These are phyloP conservation scores for Neofusicoccum sp. DNA, from an alignment of 2,329 filamentous ascomycete species.

Conservation along the genomic window DNA sequence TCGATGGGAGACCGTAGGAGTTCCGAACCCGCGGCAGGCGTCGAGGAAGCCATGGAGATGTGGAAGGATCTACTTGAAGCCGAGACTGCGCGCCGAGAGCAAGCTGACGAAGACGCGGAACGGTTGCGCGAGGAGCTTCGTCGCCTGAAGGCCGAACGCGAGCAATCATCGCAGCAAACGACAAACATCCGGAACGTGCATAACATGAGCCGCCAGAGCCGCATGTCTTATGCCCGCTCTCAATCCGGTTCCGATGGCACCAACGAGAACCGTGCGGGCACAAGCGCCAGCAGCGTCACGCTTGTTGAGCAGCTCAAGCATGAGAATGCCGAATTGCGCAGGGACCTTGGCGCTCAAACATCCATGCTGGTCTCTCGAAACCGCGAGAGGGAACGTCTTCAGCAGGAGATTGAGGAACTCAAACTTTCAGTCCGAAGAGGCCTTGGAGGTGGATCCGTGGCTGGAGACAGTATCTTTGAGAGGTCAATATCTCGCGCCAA, in stretches of 20 bases:
- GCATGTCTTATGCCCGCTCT: slow-evolving; percentile 41
- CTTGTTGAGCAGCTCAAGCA: slow-evolving; percentile 86
- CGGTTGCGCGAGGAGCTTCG: slow-evolving; percentile 82
- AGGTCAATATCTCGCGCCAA: slow-evolving; percentile 84
- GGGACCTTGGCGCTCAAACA: slow-evolving; percentile 92
- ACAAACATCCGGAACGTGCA: slow-evolving; percentile 38
- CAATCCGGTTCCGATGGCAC: slow-evolving; percentile 43
- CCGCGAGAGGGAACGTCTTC: slow-evolving; percentile 89
- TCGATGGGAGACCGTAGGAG: slow-evolving; percentile 54
- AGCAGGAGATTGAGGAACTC: slow-evolving; percentile 95
- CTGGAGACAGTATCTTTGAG: slow-evolving; percentile 89
- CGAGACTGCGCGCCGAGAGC: slow-evolving; percentile 84
- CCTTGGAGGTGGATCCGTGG: slow-evolving; percentile 59
- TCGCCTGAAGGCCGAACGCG: slow-evolving; percentile 58
- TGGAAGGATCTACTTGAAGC: slow-evolving; percentile 95
- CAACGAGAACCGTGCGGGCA: slow-evolving; percentile 54
- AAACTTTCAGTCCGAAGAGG: slow-evolving; percentile 83
- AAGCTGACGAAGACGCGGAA: slow-evolving; percentile 86
- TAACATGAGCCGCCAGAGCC: slow-evolving; percentile 40
- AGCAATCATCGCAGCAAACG: slow-evolving; percentile 36
- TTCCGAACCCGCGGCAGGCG: slow-evolving; percentile 39
- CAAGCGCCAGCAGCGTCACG: slow-evolving; percentile 58
- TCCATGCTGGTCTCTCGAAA: slow-evolving; percentile 97
- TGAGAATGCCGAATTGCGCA: slow-evolving; percentile 88
- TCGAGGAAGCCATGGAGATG: slow-evolving; percentile 64